Conservation (phyloP, 2,329 filamentous ascomycete species). For the Colletotrichum tabaci region DNA sequence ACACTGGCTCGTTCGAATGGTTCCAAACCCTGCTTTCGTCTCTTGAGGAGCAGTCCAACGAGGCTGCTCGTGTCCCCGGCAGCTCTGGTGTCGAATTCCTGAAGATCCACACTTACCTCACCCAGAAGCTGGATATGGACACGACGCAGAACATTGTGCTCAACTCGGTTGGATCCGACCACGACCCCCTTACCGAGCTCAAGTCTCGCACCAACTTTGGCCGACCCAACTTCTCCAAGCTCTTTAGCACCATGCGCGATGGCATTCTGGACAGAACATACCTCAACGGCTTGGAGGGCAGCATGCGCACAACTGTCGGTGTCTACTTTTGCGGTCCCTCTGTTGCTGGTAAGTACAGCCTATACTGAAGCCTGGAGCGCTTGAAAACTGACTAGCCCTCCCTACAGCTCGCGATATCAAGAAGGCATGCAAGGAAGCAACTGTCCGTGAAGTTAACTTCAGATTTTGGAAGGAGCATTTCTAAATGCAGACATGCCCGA, state of each 20-base stretch:
- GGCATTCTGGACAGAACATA: conserved; percentile 90
- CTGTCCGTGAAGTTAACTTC: conserved; percentile 86
- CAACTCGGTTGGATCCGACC: conserved; percentile 89
- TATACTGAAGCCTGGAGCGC: background rate
- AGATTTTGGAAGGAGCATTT: conserved; percentile 99
- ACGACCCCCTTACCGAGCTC: conserved; percentile 94
- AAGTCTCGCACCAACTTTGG: conserved; percentile 94
- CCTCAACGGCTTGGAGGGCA: conserved; percentile 83
- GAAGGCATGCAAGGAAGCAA: conserved; percentile 81
- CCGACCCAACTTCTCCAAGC: conserved; percentile 86
- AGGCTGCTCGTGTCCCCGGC: conserved; percentile 76
- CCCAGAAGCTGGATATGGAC: conserved; percentile 91
- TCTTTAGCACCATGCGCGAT: conserved; percentile 89
- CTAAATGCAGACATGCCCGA: conserved; percentile 53
- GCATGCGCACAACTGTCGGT: conserved; percentile 86
- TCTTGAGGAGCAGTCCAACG: conserved; percentile 87
- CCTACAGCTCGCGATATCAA: conserved; percentile 84
- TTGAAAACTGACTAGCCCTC: conserved; percentile 52
- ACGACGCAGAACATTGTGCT: conserved; percentile 97
- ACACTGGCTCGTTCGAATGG: conserved; percentile 97
- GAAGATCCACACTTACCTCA: conserved; percentile 98
- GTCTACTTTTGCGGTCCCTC: conserved; percentile 98
- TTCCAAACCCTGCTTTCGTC: conserved; percentile 95
- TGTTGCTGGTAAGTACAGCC: conserved; percentile 67
- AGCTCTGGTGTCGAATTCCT: conserved; percentile 86